phyloP scores from a whole-genome alignment of 768 basidiomycete genomes.

The Lyophyllum semitale region DNA sequence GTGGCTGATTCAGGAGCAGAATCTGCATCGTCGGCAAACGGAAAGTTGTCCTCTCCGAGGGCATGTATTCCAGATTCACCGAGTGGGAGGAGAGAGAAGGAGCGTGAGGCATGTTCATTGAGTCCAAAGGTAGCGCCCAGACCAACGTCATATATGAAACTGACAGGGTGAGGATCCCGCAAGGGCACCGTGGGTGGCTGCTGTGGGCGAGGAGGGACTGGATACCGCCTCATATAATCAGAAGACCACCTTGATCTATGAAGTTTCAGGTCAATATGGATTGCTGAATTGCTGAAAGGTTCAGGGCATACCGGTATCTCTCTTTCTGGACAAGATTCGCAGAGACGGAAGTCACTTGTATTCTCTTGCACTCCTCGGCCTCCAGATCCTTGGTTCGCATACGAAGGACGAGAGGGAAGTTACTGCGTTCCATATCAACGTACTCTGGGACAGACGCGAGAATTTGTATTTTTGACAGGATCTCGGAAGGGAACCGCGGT shows the following conservation, averaged over 20 bases:
- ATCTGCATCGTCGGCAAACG: constrained; percentile 44
- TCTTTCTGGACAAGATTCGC: constrained; percentile 67
- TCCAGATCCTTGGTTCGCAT: constrained; percentile 58
- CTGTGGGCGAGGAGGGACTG: constrained; percentile 51
- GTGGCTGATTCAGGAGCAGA: constrained; percentile 28
- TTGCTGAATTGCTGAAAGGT: background rate
- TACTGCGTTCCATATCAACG: constrained; percentile 45
- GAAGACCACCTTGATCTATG: constrained; percentile 43
- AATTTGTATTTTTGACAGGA: constrained; percentile 66
- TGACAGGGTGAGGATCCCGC: constrained; percentile 55
- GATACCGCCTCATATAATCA: constrained; percentile 46
- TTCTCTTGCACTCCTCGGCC: constrained; percentile 47
- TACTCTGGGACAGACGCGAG: constrained; percentile 63
- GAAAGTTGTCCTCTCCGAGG: constrained; percentile 50
- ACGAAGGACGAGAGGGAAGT: constrained; percentile 58
- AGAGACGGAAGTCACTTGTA: constrained; percentile 58
- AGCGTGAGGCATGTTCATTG: constrained; percentile 28
- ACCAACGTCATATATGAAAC: constrained; percentile 51
- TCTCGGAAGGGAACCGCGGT: constrained; percentile 45
- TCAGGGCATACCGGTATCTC: constrained; percentile 55
- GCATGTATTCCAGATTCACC: constrained; percentile 46
- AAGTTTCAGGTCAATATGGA: constrained; percentile 5
- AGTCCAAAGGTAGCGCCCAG: constrained; percentile 29
- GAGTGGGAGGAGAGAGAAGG: constrained; percentile 53
- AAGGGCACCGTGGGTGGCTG: constrained; percentile 72